Evolutionary conservation across 108 stramenopile species (phyloP).

Genomic region (Fistulifera pelliculosa): DNA sequence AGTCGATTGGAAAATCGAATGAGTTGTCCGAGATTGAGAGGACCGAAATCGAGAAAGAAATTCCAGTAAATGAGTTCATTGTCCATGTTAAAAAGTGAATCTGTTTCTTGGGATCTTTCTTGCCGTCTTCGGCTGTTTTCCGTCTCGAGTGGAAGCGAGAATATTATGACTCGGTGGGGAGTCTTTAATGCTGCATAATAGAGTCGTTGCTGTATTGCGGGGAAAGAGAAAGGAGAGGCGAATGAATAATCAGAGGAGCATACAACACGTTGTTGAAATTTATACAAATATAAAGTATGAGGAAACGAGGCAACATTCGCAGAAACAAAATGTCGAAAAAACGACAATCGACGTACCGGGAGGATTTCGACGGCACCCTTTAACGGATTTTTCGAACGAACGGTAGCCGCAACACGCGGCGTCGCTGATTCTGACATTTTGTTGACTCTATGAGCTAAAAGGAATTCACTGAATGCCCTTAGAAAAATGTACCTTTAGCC

Average conservation of each 20-base stretch:
- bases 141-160: constrained; percentile 7
- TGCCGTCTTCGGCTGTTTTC: too few relatives aligned
- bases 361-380: constrained; percentile 38
- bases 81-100: constrained; percentile 89
- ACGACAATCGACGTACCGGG: constrained; percentile 16
- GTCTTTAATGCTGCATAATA: constrained; percentile 37
- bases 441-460: too few relatives aligned
- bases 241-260: too few relatives aligned
- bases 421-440: background rate
- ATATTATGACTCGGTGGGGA: constrained; percentile 26
- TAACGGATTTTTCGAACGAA: constrained; percentile 32
- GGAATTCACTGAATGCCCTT: too few relatives aligned
- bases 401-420: constrained; percentile 7
- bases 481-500: too few relatives aligned
- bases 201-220: constrained; percentile 28
- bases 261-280: too few relatives aligned
- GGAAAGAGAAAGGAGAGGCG: too few relatives aligned
- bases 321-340: too few relatives aligned
- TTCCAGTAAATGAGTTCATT: constrained; percentile 94
- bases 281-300: too few relatives aligned
- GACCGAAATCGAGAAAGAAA: constrained; percentile 99
- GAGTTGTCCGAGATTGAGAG: constrained; percentile 92
- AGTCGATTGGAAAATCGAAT: constrained; percentile 87
- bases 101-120: constrained; percentile 19
- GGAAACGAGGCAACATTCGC: too few relatives aligned